A percentile compares a stretch with the other conserved stretches of the same genome.
phyloP scores from a whole-genome alignment of 352 stramenopile species.

The Stephanocyclus meneghinianus region DNA sequence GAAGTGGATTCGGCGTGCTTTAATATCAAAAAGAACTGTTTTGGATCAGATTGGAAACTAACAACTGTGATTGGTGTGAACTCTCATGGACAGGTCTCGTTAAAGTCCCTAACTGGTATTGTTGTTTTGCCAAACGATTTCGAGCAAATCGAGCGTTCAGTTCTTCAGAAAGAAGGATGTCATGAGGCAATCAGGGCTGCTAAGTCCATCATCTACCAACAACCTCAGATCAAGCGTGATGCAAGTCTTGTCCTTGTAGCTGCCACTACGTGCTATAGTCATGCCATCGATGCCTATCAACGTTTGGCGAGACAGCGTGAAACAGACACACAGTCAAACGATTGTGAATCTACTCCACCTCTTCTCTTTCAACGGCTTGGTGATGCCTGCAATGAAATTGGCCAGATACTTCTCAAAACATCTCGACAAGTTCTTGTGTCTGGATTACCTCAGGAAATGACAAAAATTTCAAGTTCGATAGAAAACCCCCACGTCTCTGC shows the following conservation, averaged over 20 bases:
- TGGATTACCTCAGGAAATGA: slow-evolving; percentile 17
- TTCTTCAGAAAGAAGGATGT: slow-evolving; percentile 50
- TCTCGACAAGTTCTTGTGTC: slow-evolving; percentile 46
- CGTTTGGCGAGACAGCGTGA: slow-evolving; percentile 24
- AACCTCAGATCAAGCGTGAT: slow-evolving; percentile 70
- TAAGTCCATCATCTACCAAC: slow-evolving; percentile 51
- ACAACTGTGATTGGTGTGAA: slow-evolving; percentile 26
- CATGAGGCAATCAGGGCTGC: slow-evolving; percentile 47
- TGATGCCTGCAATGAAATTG: slow-evolving; percentile 81
- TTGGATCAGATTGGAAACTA: slow-evolving; percentile 25
- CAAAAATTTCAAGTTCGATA: slow-evolving; percentile 10
- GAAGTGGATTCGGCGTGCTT: slow-evolving; percentile 67
- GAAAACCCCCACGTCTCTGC: slow-evolving; percentile 53
- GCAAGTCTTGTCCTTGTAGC: slow-evolving; percentile 70
- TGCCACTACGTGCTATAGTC: slow-evolving; percentile 68
- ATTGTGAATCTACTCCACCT: slow-evolving; percentile 28
- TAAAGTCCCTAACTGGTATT: slow-evolving; percentile 62
- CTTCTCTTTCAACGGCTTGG: slow-evolving; percentile 72
- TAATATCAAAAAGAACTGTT: slow-evolving; percentile 33
- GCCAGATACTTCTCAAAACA: slow-evolving; percentile 72
- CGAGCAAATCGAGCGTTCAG: slow-evolving; percentile 49
- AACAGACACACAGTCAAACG: background rate
- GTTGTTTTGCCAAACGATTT: slow-evolving; percentile 51
- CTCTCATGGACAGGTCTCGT: slow-evolving; percentile 58
- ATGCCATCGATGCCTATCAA: slow-evolving; percentile 56